Conservation (phyloP, 495 filamentous ascomycete species). For the Chaetomium fimeti region DNA sequence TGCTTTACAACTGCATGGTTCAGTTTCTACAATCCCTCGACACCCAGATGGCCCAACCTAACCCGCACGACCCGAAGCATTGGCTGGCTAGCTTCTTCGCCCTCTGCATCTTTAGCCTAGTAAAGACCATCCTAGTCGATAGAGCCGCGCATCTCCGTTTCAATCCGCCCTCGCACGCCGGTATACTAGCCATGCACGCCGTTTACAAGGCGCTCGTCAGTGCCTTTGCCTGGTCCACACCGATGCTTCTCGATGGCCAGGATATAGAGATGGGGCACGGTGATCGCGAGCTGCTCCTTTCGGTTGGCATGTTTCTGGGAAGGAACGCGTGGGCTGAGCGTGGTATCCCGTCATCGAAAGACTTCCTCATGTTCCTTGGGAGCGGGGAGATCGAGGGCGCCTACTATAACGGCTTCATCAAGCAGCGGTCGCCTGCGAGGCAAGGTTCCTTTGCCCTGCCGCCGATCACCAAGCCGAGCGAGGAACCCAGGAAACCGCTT, state of each 20-base stretch:
- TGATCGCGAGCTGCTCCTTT: conserved; percentile 40
- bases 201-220: conserved; percentile 49
- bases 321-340: conserved; percentile 45
- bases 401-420: conserved; percentile 47
- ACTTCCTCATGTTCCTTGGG: conserved; percentile 47
- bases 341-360: conserved; percentile 43
- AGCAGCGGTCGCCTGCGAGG: conserved; percentile 41
- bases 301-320: conserved; percentile 36
- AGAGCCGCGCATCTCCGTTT: conserved; percentile 39
- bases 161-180: conserved; percentile 35
- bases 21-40: conserved; percentile 51
- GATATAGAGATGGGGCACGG: conserved; percentile 37
- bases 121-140: conserved; percentile 48
- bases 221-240: conserved; percentile 43
- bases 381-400: conserved; percentile 44
- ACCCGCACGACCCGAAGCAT: conserved; percentile 39
- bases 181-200: conserved; percentile 44
- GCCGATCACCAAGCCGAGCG: conserved; percentile 33
- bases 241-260: conserved; percentile 44
- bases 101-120: conserved; percentile 52
- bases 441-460: conserved; percentile 34
- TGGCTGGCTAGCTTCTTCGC: conserved; percentile 51
- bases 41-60: conserved; percentile 38
- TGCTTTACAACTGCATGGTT: conserved; percentile 49
- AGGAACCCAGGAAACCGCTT: conserved; percentile 43